A percentile compares a stretch with the other conserved stretches of the same genome.
phyloP scores from a whole-genome alignment of 1,284 basidiomycete genomes.

The Cutaneotrichosporon dermatis region DNA sequence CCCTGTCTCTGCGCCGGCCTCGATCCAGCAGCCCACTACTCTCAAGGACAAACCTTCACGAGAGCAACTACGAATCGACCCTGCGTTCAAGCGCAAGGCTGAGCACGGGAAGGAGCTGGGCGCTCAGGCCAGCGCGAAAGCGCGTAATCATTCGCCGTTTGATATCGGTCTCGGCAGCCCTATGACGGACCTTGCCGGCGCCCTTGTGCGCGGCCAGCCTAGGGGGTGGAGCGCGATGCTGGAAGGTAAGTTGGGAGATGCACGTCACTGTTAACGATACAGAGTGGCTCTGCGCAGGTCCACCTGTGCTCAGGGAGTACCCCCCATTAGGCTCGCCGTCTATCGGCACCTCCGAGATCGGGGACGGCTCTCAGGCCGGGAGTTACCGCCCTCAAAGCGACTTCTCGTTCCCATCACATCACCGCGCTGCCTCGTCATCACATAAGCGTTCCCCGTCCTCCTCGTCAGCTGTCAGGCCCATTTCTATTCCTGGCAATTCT shows the following conservation, averaged over 20 bases:
- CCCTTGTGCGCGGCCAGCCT: background rate
- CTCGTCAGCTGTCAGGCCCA: background rate
- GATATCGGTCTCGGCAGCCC: constrained; percentile 6
- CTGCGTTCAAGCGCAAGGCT: background rate
- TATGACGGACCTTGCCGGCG: background rate
- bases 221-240: constrained; percentile 45
- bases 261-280: too few species aligned
- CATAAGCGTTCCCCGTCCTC: background rate
- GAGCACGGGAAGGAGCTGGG: background rate
- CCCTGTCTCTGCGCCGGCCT: too few species aligned
- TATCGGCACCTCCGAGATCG: too few species aligned
- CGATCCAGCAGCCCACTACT: too few species aligned
- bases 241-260: constrained; percentile 31
- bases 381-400: background rate
- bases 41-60: background rate
- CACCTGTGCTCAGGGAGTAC: constrained; percentile 1
- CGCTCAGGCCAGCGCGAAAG: too few species aligned
- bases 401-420: background rate
- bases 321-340: too few species aligned
- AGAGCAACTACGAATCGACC: background rate
- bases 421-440: background rate
- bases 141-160: background rate
- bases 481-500: background rate
- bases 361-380: too few species aligned
- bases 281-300: constrained; percentile 42